Conservation (phyloP, 2,329 filamentous ascomycete genomes). For the Colletotrichum sojae region DNA sequence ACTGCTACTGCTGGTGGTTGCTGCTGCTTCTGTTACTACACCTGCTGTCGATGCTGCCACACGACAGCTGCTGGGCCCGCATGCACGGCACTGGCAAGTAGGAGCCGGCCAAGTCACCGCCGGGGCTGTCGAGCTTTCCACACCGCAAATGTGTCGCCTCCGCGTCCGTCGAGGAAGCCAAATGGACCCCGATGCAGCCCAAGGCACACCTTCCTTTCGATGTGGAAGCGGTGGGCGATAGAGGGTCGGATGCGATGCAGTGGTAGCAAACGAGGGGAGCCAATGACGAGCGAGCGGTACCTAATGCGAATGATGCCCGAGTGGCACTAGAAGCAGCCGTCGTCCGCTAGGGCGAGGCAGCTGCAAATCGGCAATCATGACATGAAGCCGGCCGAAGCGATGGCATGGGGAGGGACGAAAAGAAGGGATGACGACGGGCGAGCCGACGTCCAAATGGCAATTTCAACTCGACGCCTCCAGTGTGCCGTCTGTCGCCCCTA, state of each 20-base stretch:
- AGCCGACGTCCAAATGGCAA: neutral
- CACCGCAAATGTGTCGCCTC: conserved; percentile 34
- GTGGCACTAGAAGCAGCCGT: conserved; percentile 28
- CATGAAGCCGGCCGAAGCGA: conserved; percentile 21
- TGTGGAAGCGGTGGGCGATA: conserved; percentile 25
- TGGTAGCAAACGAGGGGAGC: conserved; percentile 4
- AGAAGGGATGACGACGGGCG: conserved; percentile 31
- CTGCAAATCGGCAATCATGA: conserved; percentile 9
- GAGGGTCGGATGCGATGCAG: neutral
- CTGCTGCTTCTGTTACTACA: too few species aligned
- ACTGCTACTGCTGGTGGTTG: too few species aligned
- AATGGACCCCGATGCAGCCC: conserved; percentile 7
- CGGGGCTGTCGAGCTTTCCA: conserved; percentile 21
- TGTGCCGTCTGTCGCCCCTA: too few species aligned
- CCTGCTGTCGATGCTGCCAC: too few species aligned
- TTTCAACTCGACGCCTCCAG: neutral
- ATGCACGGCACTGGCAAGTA: conserved; percentile 39
- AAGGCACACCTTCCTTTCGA: neutral
- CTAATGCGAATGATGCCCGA: conserved; percentile 14
- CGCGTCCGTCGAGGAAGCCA: conserved; percentile 1
- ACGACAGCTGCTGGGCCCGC: conserved; percentile 18
- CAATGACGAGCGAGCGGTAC: conserved; percentile 2
- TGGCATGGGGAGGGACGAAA: neutral
- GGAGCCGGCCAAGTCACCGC: conserved; percentile 39
- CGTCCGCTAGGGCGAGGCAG: conserved; percentile 4